Evolutionary conservation across 768 basidiomycete genomes (phyloP).

Genomic region (Xanthoconium stramineum): DNA sequence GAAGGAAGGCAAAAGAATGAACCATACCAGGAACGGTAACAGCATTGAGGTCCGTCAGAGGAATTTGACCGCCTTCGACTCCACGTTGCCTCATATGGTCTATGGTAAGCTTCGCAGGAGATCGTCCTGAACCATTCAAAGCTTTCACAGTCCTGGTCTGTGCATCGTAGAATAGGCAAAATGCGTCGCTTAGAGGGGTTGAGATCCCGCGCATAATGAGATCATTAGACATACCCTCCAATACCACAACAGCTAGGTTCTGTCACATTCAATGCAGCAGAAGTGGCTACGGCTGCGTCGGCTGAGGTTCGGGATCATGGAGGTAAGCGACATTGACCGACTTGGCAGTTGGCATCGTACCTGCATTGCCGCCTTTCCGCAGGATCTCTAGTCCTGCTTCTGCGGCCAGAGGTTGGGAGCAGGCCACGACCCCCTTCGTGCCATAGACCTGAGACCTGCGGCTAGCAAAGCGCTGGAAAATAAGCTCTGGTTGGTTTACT

Average conservation of each 20-base stretch:
- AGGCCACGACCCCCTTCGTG: constrained; percentile 83
- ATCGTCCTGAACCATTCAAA: constrained; percentile 88
- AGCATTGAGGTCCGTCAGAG: constrained; percentile 78
- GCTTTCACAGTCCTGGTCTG: constrained; percentile 79
- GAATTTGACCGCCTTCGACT: constrained; percentile 64
- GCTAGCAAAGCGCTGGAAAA: constrained; percentile 72
- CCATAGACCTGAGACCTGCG: constrained; percentile 85
- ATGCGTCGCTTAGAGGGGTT: constrained; percentile 62
- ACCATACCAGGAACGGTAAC: constrained; percentile 77
- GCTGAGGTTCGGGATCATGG: constrained; percentile 40
- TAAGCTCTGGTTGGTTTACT: constrained; percentile 62
- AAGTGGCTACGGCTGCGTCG: constrained; percentile 92
- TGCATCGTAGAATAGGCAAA: constrained; percentile 91
- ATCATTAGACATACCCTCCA: constrained; percentile 59
- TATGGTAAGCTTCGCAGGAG: constrained; percentile 76
- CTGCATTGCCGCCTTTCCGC: constrained; percentile 92
- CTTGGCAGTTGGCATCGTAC: constrained; percentile 43
- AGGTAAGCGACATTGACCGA: neutral
- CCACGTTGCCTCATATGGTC: constrained; percentile 72
- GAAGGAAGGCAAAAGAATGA: neutral
- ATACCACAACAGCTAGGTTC: constrained; percentile 90
- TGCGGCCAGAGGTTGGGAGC: constrained; percentile 87
- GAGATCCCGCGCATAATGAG: constrained; percentile 8
- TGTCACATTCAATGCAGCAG: constrained; percentile 89
- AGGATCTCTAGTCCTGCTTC: constrained; percentile 92